Evolutionary conservation across 495 filamentous ascomycete genomes (phyloP).

Genomic region (Talaromyces thailandensis): DNA sequence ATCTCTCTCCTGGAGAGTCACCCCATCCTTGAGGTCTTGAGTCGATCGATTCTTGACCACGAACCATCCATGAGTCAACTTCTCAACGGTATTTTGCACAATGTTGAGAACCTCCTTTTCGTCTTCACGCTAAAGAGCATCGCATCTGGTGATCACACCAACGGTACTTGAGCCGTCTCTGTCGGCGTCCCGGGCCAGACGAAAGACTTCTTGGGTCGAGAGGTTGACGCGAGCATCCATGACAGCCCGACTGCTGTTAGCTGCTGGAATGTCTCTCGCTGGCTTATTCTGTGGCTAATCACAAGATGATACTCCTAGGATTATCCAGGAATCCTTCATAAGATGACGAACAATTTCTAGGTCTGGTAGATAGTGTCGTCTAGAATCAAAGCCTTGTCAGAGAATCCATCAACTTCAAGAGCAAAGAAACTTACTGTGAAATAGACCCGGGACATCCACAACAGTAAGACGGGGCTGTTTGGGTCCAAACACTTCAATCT

Average conservation of each 20-base stretch:
- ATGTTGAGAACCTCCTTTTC: constrained; percentile 23
- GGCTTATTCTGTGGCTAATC: constrained; percentile 1
- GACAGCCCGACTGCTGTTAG: constrained; percentile 14
- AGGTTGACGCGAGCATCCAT: constrained; percentile 18
- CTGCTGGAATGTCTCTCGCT: background rate
- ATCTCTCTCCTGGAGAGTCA: constrained; percentile 19
- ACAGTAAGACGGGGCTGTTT: constrained; percentile 38
- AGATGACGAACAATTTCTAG: constrained; percentile 26
- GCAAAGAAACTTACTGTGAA: constrained; percentile 23
- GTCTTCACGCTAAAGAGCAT: constrained; percentile 26
- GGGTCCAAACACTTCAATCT: constrained; percentile 42
- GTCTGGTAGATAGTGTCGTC: constrained; percentile 25
- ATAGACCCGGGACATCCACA: constrained; percentile 46
- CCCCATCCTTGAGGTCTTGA: constrained; percentile 24
- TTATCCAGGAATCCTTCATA: constrained; percentile 32
- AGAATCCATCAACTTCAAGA: background rate
- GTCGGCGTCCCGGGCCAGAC: constrained; percentile 37
- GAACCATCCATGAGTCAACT: constrained; percentile 42
- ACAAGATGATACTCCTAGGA: constrained; percentile 35
- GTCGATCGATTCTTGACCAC: constrained; percentile 41
- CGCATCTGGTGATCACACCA: constrained; percentile 33
- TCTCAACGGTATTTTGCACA: constrained; percentile 19
- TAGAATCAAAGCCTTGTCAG: background rate
- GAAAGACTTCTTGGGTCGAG: constrained; percentile 19
- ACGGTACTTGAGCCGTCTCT: constrained; percentile 37